Evolutionary conservation across 2,329 filamentous ascomycete genomes (phyloP), one percentile per base, ranked within the genome.

Genomic region (Byssothecium circinans): DNA sequence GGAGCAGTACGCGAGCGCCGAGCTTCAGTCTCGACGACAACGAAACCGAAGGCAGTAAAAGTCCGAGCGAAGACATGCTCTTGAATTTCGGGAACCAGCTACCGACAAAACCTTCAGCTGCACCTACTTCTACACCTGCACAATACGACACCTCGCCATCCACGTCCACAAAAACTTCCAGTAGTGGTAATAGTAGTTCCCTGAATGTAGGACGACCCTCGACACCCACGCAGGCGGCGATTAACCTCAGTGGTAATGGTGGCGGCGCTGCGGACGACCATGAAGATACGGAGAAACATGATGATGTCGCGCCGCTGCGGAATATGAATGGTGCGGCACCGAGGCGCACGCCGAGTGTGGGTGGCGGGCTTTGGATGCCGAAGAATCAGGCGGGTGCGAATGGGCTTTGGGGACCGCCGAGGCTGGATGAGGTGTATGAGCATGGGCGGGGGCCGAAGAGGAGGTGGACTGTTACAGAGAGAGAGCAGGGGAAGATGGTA

Each of bases 381-480:
- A 58, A 67, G 39, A 39, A 50, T 3, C 42, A 51, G 20, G 41
- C 49, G 4, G 45, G 61, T 59, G 52, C 61, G 7, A 51, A 71
- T 35, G 73, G 73, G 1, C 70, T 78, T 5, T 78, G 75, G 75
- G 74, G 75, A 0, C 67, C 65, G n/a, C 66, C 69, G 12, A 55
- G 55, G 58, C 60, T 52, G 53, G 60, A 57, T 48, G 65, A 66
- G 25, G 57, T 68, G n/a, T 66, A 66, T 22, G 67, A 68, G 56
- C 65, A 72, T 44, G 65, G 65, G 8, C 56, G 56, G 20, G 71
- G 70, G 32, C 65, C 68, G 18, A 76, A 76, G 65, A 65, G 74
- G 55, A 56, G 74, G 43, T 76, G 74, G 74, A 76, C 72, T 3
- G 61, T 75, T 30, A 69, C 64, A 22, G 67, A 71, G 52, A 56